Base-by-base conservation (phyloP, 2,329 filamentous ascomycete species). In the Beauveria sp. region DNA sequence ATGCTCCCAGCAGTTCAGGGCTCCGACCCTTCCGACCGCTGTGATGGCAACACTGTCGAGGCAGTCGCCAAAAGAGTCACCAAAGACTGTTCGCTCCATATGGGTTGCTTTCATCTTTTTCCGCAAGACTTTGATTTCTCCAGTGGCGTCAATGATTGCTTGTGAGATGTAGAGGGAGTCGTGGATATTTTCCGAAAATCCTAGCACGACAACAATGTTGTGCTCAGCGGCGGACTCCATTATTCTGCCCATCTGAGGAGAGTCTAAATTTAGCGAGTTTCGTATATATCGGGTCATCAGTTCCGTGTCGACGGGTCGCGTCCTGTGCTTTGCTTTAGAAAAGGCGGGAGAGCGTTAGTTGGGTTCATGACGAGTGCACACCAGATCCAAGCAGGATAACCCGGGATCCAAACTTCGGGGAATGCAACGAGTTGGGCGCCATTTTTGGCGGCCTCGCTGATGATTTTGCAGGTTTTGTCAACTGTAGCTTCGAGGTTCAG, bases 91-190 rank as follows among this genome's bases (percentile, higher is more conserved):
- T 28, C 79, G 75, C 70, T 84, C 81, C 40, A 84, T 79, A 64
- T 84, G 80, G 2, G 81, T 84, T 2, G 81, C 77, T 67, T 79
- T 80, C 64, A 84, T 80, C 72, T 85, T 84, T 63, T 81, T 77
- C n/a, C 82, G 77, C 65, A 80, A 76, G 70, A 82, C 81, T 63
- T 80, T 71, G 59, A 84, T 70, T 34, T 76, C 71, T 2, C 81
- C 80, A 5, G 72, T 71, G 0, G 78, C 73, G 47, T 76, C 76
- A 62, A 84, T 84, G 63, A 84, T 72, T 3, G 79, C 74, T 67
- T 84, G 81, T 0, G 80, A 73, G 34, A 79, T 80, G 70, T 83
- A 84, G 6, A 84, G 72, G 40, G 76, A 81, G 64, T 78, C 76
- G 46, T 79, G 70, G 63, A 81, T 79, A 37, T 80, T 70, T 67